Evolutionary conservation across 805 yeast genomes (phyloP).

Genomic region (Candida chilensis): DNA sequence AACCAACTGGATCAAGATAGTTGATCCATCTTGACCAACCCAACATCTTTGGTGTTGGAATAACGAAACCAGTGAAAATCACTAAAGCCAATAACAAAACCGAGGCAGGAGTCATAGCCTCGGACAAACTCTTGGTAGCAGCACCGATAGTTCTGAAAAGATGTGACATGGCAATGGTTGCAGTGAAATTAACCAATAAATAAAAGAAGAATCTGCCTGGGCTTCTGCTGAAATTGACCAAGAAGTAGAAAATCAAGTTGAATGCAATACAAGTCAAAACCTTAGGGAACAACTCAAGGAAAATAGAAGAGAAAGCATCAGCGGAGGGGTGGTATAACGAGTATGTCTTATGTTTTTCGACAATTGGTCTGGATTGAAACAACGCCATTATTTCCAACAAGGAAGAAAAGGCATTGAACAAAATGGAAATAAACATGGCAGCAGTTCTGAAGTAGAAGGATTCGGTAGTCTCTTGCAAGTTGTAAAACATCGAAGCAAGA

Average conservation of each 20-base stretch:
- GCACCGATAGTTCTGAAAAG: constrained; percentile 47
- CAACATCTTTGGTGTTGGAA: constrained; percentile 46
- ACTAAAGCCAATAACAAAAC: constrained; percentile 36
- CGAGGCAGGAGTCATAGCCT: constrained; percentile 54
- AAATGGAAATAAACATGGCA: constrained; percentile 56
- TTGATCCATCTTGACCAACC: constrained; percentile 65
- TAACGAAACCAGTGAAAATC: constrained; percentile 48
- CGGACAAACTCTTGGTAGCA: constrained; percentile 31
- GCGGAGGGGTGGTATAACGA: constrained; percentile 55
- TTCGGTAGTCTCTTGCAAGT: constrained; percentile 28
- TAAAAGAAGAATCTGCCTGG: constrained; percentile 50
- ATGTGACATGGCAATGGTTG: constrained; percentile 47
- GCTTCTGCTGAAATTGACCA: constrained; percentile 41
- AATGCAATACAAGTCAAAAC: constrained; percentile 31
- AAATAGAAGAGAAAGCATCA: constrained; percentile 52
- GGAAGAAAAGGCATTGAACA: constrained; percentile 56
- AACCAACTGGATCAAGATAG: constrained; percentile 49
- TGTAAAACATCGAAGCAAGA: constrained; percentile 50
- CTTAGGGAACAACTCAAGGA: constrained; percentile 52
- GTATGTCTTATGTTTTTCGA: constrained; percentile 49
- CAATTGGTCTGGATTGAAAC: constrained; percentile 47
- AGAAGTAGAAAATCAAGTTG: constrained; percentile 41
- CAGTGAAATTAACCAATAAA: constrained; percentile 27
- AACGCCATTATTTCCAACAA: constrained; percentile 47
- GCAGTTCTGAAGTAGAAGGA: constrained; percentile 52